A percentile compares a stretch with the other conserved stretches of the same genome.
Evolutionary conservation across 768 basidiomycete genomes (phyloP).

Genomic region (Boletus subparvulus): DNA sequence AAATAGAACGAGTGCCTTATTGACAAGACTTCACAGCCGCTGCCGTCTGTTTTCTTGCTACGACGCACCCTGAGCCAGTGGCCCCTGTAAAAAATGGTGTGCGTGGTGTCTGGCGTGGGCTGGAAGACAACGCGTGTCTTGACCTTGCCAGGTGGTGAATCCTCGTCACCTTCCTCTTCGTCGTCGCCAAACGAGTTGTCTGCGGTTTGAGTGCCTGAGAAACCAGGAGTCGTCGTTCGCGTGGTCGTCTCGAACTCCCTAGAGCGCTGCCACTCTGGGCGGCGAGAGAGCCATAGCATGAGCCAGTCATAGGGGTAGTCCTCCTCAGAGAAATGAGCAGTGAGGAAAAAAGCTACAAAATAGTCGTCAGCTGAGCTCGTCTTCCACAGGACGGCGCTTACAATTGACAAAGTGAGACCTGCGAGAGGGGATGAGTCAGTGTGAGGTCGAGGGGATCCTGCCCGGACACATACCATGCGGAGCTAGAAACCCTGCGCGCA

Average conservation of each 20-base stretch:
- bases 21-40: slow-evolving; percentile 69
- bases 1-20: slow-evolving; percentile 53
- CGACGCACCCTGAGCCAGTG: slow-evolving; percentile 82
- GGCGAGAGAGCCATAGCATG: slow-evolving; percentile 85
- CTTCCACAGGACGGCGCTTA: slow-evolving; percentile 40
- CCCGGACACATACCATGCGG: slow-evolving; percentile 62
- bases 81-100: slow-evolving; percentile 82
- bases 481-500: slow-evolving; percentile 75
- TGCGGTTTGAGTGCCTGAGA: slow-evolving; percentile 43
- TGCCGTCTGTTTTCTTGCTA: slow-evolving; percentile 65
- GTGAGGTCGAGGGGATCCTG: neutral
- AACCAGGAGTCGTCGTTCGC: slow-evolving; percentile 62
- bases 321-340: slow-evolving; percentile 87
- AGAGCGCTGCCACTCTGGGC: slow-evolving; percentile 86
- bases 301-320: slow-evolving; percentile 91
- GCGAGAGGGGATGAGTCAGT: slow-evolving; percentile 10
- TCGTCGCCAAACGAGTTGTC: slow-evolving; percentile 59
- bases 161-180: slow-evolving; percentile 46
- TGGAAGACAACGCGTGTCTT: slow-evolving; percentile 86
- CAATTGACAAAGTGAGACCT: slow-evolving; percentile 89
- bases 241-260: slow-evolving; percentile 90
- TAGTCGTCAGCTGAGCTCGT: slow-evolving; percentile 7
- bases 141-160: slow-evolving; percentile 52
- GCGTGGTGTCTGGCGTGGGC: slow-evolving; percentile 83
- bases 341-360: slow-evolving; percentile 74